Evolutionary conservation across 2,329 filamentous ascomycete species (phyloP), one percentile per base, ranked within the genome.

Genomic region (Microsporum canis): DNA sequence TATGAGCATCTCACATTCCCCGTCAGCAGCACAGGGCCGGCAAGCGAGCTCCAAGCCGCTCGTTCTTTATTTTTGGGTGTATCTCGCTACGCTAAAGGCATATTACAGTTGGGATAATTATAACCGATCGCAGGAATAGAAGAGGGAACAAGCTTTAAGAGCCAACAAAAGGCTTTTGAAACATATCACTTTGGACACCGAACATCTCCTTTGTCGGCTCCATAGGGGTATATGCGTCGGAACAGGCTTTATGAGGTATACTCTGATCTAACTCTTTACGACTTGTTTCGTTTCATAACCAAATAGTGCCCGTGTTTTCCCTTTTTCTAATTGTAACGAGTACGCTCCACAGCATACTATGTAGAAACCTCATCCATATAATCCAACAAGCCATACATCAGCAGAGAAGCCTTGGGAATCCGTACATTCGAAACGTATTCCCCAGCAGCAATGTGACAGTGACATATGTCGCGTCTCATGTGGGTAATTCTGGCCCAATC

Each of bases 241-340:
- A 23, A 8, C 45, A 31, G 10, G 10, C 45, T 51, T 49, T 51
- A 51, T 51, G 17, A 23, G 17, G 17, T 23, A 23, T 23, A 23
- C 17, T 51, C 27, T 14, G 8, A 23, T 51, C 27, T 33, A 51
- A 51, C 45, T 29, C 14, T 55, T 36, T 55, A 55, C 36, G 51
- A 55, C 51, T 23, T 36, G 51, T 55, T 55, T 23, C 31, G 33
- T 55, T 55, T 55, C n/a, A 55, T 36, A 55, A n/a, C 33, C 51
- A 55, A 36, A 34, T 38, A 36, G 29, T 6, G 29, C 6, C 51
- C 6, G 5, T 17, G 14, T 34, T 36, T 17, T 17, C 43, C 51
- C 29, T n/a, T 14, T 34, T 3, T 31, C 31, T 8, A 36, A 17
- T n/a, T 3, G 14, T n/a, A 31, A n/a, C 17, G 1, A 31, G 8